Percentiles rank a stretch among this genome's conserved stretches.
These are phyloP conservation scores for Pythium myriotylum DNA, from an alignment of 352 stramenopile genomes.

Conservation along the genomic window DNA sequence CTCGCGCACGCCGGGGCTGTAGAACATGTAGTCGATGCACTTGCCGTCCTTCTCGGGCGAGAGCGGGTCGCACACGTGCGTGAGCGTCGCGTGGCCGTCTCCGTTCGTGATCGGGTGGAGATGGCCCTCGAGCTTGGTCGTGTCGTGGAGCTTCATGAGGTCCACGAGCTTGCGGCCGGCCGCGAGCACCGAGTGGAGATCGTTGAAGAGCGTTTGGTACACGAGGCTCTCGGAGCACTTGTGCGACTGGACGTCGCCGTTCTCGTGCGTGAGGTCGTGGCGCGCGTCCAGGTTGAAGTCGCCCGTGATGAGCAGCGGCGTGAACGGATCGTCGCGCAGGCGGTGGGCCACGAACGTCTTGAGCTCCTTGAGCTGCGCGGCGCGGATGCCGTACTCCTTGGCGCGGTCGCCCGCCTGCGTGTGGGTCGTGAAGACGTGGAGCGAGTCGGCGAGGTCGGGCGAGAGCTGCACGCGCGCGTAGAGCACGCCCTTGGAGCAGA, in stretches of 20 bases:
- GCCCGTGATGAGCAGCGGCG: slow-evolving; percentile 69
- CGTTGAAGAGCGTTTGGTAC: slow-evolving; percentile 58
- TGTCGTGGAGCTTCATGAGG: slow-evolving; percentile 71
- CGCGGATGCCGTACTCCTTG: slow-evolving; percentile 55
- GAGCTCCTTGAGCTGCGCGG: slow-evolving; percentile 65
- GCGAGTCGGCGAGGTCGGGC: slow-evolving; percentile 59
- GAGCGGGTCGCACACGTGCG: slow-evolving; percentile 48
- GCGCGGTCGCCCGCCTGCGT: slow-evolving; percentile 68
- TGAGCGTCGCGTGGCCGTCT: slow-evolving; percentile 68
- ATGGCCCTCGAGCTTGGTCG: slow-evolving; percentile 46
- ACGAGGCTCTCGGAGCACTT: slow-evolving; percentile 58
- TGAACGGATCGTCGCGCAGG: slow-evolving; percentile 49
- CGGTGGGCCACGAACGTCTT: slow-evolving; percentile 54
- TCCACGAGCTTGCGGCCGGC: slow-evolving; percentile 46
- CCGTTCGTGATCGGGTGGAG: slow-evolving; percentile 81
- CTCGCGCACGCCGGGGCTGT: slow-evolving; percentile 46
- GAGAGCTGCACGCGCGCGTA: slow-evolving; percentile 80
- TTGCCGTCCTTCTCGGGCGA: slow-evolving; percentile 67
- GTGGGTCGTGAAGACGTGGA: slow-evolving; percentile 88
- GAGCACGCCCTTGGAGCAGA: slow-evolving; percentile 77
- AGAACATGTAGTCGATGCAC: slow-evolving; percentile 89
- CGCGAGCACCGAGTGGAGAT: slow-evolving; percentile 48
- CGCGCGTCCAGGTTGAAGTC: slow-evolving; percentile 84
- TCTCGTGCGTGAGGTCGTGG: slow-evolving; percentile 59
- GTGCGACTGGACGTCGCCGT: slow-evolving; percentile 31